These are phyloP conservation scores for Colletotrichum sidae DNA, from an alignment of 2,329 filamentous ascomycete genomes.

Conservation along the genomic window DNA sequence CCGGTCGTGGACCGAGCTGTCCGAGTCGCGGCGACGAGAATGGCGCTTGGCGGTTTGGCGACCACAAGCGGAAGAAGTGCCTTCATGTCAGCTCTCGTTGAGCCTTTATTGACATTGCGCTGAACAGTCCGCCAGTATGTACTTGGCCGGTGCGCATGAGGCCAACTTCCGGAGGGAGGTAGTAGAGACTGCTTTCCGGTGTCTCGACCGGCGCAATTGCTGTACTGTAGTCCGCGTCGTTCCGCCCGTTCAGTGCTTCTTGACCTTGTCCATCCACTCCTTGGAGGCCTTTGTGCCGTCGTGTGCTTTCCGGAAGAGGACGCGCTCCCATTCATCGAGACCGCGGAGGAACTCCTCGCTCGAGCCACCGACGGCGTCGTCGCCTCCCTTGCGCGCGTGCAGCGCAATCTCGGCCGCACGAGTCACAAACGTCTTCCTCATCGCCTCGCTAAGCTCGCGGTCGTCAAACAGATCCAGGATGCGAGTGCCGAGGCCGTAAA, in stretches of 20 bases:
- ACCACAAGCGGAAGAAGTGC: neutral
- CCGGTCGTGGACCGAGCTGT: neutral
- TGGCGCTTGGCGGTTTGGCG: neutral
- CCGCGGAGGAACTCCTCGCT: slow-evolving; percentile 87
- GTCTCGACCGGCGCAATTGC: too few species aligned
- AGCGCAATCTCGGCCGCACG: slow-evolving; percentile 86
- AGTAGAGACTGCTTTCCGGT: too few species aligned
- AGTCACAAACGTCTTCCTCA: slow-evolving; percentile 82
- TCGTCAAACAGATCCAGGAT: slow-evolving; percentile 95
- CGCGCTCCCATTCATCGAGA: slow-evolving; percentile 89
- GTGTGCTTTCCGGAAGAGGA: slow-evolving; percentile 78
- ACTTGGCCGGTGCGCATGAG: too few species aligned
- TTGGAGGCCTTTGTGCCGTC: slow-evolving; percentile 78
- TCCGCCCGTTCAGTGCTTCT: slow-evolving; percentile 45
- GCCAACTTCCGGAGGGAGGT: too few species aligned
- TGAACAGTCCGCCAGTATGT: too few species aligned
- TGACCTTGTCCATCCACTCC: slow-evolving; percentile 74
- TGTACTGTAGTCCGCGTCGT: neutral
- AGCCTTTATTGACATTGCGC: too few species aligned
- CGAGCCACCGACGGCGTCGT: slow-evolving; percentile 69
- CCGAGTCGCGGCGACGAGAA: neutral
- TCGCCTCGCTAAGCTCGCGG: slow-evolving; percentile 77
- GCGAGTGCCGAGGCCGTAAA: slow-evolving; percentile 86
- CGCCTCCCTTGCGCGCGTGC: slow-evolving; percentile 86
- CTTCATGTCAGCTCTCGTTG: too few species aligned